Conservation (phyloP, 1,284 basidiomycete species). For the Porphyrellus sp. region DNA sequence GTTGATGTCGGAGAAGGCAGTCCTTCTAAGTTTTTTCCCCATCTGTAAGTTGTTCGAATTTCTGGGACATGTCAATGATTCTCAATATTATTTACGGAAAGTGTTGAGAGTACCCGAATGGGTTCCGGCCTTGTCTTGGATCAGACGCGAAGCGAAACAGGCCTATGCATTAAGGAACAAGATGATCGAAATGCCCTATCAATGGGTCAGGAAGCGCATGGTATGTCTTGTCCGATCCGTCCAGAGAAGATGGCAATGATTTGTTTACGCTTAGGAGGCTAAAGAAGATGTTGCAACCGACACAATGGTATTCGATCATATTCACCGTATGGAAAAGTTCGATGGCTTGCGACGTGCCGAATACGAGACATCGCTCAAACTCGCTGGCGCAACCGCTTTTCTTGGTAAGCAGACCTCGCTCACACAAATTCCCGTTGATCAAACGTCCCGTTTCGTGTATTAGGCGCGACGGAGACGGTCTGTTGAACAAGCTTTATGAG, state of each 20-base stretch:
- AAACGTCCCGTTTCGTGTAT: too few relatives aligned
- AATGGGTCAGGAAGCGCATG: neutral
- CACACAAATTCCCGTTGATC: too few relatives aligned
- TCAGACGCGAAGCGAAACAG: neutral
- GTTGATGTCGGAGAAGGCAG: neutral
- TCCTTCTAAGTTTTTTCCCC: constrained; percentile 12
- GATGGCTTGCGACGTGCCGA: neutral
- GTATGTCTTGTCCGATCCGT: neutral
- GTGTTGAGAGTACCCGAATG: constrained; percentile 20
- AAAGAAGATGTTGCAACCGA: neutral
- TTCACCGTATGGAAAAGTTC: constrained; percentile 11
- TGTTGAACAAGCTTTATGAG: neutral
- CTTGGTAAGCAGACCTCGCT: constrained; percentile 5
- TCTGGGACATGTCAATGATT: neutral
- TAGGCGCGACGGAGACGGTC: constrained; percentile 17
- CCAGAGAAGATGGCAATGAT: neutral
- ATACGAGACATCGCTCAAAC: constrained; percentile 12
- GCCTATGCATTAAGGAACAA: neutral
- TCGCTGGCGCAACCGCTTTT: neutral
- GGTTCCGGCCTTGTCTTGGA: constrained; percentile 10
- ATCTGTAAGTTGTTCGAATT: constrained; percentile 9
- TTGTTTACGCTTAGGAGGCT: neutral
- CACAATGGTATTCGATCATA: constrained; percentile 18
- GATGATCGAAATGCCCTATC: neutral
- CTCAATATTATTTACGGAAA: neutral